Evolutionary conservation across 495 filamentous ascomycete species (phyloP).

Genomic region (Penicillium chermesinum): DNA sequence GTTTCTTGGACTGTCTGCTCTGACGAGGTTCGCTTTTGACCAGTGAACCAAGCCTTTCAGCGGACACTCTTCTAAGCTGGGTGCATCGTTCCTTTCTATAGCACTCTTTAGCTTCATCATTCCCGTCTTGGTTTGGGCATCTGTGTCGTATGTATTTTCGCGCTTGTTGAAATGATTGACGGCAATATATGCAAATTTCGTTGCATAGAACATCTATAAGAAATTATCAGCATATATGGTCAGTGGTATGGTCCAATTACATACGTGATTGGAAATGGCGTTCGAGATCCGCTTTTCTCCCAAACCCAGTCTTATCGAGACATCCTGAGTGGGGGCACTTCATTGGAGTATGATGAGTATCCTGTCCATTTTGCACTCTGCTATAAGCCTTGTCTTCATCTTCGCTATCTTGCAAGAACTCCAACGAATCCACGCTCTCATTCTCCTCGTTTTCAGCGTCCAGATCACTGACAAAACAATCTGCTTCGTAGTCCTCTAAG

Average conservation of each 20-base stretch:
- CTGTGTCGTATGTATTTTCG: neutral
- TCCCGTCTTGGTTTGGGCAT: neutral
- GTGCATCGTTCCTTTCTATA: neutral
- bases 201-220: neutral
- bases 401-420: neutral
- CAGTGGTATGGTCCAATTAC: neutral
- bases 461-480: neutral
- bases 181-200: constrained; percentile 1
- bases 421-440: neutral
- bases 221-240: neutral
- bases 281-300: neutral
- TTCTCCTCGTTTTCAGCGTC: neutral
- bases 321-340: neutral
- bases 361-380: neutral
- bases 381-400: neutral
- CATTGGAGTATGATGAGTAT: neutral
- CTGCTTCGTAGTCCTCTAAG: neutral
- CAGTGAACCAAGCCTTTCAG: neutral
- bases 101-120: constrained; percentile 1
- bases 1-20: neutral
- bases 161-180: constrained; percentile 1
- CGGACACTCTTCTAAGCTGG: neutral
- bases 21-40: neutral
- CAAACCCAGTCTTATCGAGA: neutral
- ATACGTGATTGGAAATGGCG: neutral